phyloP scores from a whole-genome alignment of 2,329 filamentous ascomycete species.

The Gyromitra esculenta region DNA sequence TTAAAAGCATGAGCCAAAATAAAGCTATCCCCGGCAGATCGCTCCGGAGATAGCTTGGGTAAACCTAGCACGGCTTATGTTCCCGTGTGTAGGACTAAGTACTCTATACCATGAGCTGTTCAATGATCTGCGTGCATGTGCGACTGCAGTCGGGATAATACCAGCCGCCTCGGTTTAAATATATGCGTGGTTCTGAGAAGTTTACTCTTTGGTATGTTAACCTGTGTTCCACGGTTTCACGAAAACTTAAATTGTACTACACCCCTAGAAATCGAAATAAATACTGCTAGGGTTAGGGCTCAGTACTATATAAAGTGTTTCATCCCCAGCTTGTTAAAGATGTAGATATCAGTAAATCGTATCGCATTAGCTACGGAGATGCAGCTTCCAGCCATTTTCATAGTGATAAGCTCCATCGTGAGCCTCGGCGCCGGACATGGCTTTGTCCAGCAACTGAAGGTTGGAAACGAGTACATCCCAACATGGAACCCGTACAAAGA shows the following conservation, averaged over 20 bases:
- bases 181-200: not conserved
- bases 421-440: constrained; percentile 46
- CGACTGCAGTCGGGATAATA: constrained; percentile 9
- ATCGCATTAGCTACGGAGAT: not conserved
- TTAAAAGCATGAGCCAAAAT: too few relatives aligned
- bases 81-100: not conserved
- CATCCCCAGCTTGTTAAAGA: not conserved
- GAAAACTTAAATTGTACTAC: not conserved
- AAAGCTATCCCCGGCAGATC: too few relatives aligned
- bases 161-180: constrained; percentile 9
- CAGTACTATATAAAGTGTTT: constrained; percentile 13
- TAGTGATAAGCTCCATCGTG: constrained; percentile 5
- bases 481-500: constrained; percentile 59
- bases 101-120: not conserved
- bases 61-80: not conserved
- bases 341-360: not conserved
- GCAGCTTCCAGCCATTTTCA: not conserved
- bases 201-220: not conserved
- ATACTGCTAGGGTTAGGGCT: not conserved
- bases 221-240: not conserved
- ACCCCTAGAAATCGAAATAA: not conserved
- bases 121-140: not conserved
- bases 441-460: constrained; percentile 56
- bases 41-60: not conserved
- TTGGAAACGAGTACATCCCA: constrained; percentile 56